These are phyloP conservation scores for Cyphellophora attinorum DNA, from an alignment of 2,329 filamentous ascomycete species.

Conservation along the genomic window DNA sequence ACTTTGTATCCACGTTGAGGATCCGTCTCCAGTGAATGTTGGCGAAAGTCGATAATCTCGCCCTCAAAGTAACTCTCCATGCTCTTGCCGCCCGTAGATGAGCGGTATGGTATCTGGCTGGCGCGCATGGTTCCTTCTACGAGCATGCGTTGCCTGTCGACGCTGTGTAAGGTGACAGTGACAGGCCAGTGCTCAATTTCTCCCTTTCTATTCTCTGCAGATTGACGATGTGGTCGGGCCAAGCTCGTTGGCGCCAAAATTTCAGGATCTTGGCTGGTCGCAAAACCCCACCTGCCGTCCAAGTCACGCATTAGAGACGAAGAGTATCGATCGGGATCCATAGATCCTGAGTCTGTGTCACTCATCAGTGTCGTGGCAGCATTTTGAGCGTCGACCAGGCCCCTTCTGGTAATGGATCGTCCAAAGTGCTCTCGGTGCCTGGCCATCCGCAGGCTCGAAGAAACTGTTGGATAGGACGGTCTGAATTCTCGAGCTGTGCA, in stretches of 20 bases:
- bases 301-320: slow-evolving; percentile 9
- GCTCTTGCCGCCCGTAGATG: background rate
- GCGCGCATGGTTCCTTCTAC: slow-evolving; percentile 61
- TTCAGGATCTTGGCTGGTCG: no score
- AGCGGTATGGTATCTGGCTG: slow-evolving; percentile 50
- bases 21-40: slow-evolving; percentile 37
- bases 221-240: no score
- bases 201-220: no score
- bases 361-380: background rate
- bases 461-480: background rate
- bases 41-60: slow-evolving; percentile 57
- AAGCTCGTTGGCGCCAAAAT: no score
- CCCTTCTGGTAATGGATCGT: slow-evolving; percentile 5
- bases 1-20: slow-evolving; percentile 26
- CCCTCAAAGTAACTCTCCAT: slow-evolving; percentile 47
- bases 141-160: slow-evolving; percentile 52
- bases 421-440: slow-evolving; percentile 8
- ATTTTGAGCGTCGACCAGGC: slow-evolving; percentile 1
- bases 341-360: background rate
- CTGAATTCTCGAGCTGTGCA: slow-evolving; percentile 34
- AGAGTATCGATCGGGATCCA: slow-evolving; percentile 9
- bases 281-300: slow-evolving; percentile 22
- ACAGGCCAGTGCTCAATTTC: slow-evolving; percentile 60
- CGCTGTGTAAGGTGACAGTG: slow-evolving; percentile 54
- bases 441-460: slow-evolving; percentile 6